Conservation (phyloP, 2,329 filamentous ascomycete species). For the Fonsecaea monophora region DNA sequence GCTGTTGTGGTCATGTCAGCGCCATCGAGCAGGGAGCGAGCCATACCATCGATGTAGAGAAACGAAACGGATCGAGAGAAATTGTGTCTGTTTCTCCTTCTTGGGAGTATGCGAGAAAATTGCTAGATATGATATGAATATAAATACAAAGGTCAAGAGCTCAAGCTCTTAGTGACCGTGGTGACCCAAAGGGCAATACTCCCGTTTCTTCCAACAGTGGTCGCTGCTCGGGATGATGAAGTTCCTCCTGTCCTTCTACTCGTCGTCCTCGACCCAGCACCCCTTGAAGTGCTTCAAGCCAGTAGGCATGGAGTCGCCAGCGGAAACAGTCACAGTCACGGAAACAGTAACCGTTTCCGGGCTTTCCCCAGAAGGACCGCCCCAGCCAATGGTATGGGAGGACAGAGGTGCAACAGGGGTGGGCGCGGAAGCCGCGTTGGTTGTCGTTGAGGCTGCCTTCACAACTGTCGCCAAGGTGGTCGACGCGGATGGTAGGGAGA, state of each 20-base stretch:
- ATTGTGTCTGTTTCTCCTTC: background rate
- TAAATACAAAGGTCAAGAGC: background rate
- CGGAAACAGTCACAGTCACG: constrained; percentile 14
- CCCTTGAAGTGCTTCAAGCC: constrained; percentile 14
- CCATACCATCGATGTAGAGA: background rate
- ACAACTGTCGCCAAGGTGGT: constrained; percentile 12
- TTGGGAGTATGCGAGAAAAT: background rate
- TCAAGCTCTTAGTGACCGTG: background rate
- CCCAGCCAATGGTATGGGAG: background rate
- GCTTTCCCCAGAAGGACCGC: background rate
- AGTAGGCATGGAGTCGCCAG: background rate
- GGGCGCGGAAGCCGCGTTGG: background rate
- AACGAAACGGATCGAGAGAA: background rate
- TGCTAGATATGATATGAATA: background rate
- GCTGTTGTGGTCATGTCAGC: background rate
- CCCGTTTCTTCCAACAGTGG: background rate
- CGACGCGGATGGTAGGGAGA: background rate
- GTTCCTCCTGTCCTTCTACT: constrained; percentile 4
- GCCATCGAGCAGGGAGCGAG: background rate
- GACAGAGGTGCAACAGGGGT: background rate
- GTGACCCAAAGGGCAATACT: background rate
- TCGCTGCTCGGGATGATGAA: background rate
- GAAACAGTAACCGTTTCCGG: constrained; percentile 9
- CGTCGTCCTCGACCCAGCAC: constrained; percentile 17
- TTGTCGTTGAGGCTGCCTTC: constrained; percentile 7